Base-by-base conservation (phyloP, 2,329 filamentous ascomycete species). In the Biscogniauxia marginata region DNA sequence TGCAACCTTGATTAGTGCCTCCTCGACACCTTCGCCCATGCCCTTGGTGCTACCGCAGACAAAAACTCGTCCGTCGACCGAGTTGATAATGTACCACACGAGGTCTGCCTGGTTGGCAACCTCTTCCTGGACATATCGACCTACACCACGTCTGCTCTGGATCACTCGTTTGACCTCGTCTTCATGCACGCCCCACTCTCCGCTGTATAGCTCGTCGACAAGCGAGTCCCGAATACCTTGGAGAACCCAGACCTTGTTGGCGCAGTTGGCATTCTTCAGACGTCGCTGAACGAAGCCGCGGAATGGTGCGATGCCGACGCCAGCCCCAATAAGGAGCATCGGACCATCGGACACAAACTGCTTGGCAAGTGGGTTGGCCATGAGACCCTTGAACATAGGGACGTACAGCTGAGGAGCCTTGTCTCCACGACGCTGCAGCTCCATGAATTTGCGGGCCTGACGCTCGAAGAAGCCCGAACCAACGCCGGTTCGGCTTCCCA, bases 51-150 rank as follows among this genome's bases (percentile, higher is more conserved):
- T 96, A 50, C 95, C 95, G 72, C 95, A 99, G 56, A 99, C 95
- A 71, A 99, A 99, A 52, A 98, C 87, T 52, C 95, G 87, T 1
- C 95, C 95, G 68, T 99, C 95, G n/a, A 98, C 81, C 2, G 92
- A 87, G 72, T 98, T 98, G 79, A 96, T 90, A 62, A 98, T 92
- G 73, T 91, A 96, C 95, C 95, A 99, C 16, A 98, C 93, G n/a
- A 98, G 83, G 70, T 98, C 95, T 1, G 93, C 91, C 72, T 98
- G 95, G 62, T 90, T 83, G 9, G 84, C 81, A 7, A 99, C 93
- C 74, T 98, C 95, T 68, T 99, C 95, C 71, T 99, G 95, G 1
- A 99, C 95, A 70, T 99, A 99, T 63, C 89, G 88, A 61, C 91
- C 90, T 65, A 92, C 89, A 47, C 89, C 90, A 49, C 80, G 82